Evolutionary conservation across 2,329 filamentous ascomycete genomes (phyloP).

Genomic region (Cytospora schulzeri): DNA sequence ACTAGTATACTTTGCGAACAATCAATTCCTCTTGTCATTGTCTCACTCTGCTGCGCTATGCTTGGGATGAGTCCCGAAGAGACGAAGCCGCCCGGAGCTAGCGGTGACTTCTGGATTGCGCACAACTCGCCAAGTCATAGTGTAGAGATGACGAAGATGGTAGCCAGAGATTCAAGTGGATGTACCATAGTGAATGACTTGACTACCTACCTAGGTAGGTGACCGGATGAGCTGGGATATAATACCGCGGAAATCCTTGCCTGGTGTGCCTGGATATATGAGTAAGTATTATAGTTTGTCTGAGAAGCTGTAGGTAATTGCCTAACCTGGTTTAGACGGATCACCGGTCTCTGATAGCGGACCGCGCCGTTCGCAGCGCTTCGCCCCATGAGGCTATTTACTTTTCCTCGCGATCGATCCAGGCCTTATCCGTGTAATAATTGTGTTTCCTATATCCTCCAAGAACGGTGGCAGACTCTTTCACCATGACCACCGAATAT

Average conservation of each 20-base stretch:
- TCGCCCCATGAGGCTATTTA: background rate
- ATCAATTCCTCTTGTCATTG: background rate
- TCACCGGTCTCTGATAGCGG: background rate
- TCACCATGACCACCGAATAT: background rate
- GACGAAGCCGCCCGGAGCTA: background rate
- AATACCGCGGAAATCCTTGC: too few species aligned
- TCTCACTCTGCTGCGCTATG: background rate
- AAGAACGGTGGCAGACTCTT: background rate
- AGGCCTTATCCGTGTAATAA: background rate
- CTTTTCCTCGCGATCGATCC: background rate
- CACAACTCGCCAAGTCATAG: background rate
- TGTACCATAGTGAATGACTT: background rate
- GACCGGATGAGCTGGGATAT: too few species aligned
- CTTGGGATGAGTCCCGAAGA: background rate
- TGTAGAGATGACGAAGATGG: background rate
- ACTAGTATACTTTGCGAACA: background rate
- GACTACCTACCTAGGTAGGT: too few species aligned
- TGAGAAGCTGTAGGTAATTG: background rate
- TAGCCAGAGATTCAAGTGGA: too few species aligned
- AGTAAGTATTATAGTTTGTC: background rate
- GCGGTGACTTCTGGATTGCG: background rate
- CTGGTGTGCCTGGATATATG: background rate
- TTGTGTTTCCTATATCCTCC: background rate
- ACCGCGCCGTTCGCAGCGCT: background rate
- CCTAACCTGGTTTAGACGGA: background rate